Base-by-base conservation (phyloP, 805 yeast genomes). In the Kazachstania psychrophila region DNA sequence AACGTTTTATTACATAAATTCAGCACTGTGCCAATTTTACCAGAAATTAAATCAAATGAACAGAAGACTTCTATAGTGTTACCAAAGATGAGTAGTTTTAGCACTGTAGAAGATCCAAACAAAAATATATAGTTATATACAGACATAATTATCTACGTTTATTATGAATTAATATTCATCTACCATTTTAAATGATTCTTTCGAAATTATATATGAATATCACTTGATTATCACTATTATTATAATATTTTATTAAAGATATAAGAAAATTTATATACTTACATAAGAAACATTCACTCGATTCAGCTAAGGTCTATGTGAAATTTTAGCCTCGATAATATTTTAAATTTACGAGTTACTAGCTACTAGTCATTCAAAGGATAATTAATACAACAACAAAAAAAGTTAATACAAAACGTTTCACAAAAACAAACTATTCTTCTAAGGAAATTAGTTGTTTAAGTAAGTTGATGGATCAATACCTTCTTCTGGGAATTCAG, bases 401-500 rank as follows among this genome's bases (percentile, higher is more conserved):
- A n/a, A n/a, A n/a, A n/a, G n/a, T n/a, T n/a, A n/a, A n/a, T n/a
- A n/a, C n/a, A n/a, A n/a, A n/a, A n/a, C n/a, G n/a, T n/a, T n/a
- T n/a, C n/a, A n/a, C n/a, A n/a, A n/a, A n/a, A n/a, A n/a, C n/a
- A n/a, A n/a, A n/a, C n/a, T n/a, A n/a, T n/a, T n/a, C n/a, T n/a
- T n/a, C n/a, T n/a, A n/a, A n/a, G n/a, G n/a, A n/a, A n/a, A n/a
- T 60, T 69, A 87, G 51, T 94, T 82, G 77, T 89, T 89, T 95
- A 92, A 88, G 70, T 89, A 89, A 53, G 96, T 87, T 39, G 95
- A 79, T 52, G 96, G 88, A 63, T 92, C 98, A 55, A 89, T 86
- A 65, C 97, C 96, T 62, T 85, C 97, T 58, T 81, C 96, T 44
- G 98, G 97, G 79, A 85, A 88, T 56, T 84, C 94, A 43, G 87